These are phyloP conservation scores for Astrothelium subdiscretum DNA, from an alignment of 495 filamentous ascomycete genomes.

Conservation along the genomic window DNA sequence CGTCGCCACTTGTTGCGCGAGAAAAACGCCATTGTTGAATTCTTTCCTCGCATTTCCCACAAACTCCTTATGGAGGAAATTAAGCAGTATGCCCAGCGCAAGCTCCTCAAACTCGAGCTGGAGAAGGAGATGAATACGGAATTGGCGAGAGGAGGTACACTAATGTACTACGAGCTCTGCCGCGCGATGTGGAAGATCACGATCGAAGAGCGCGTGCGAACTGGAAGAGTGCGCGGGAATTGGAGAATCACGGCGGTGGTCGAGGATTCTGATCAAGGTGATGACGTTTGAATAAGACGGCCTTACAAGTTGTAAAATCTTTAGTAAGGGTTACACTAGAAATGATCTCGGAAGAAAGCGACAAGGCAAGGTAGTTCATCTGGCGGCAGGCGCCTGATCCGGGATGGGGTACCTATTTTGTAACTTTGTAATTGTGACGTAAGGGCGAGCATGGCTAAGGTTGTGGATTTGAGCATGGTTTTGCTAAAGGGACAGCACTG, in stretches of 20 bases:
- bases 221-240: not conserved
- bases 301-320: no score
- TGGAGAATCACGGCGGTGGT: not conserved
- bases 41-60: not conserved
- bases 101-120: not conserved
- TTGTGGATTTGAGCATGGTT: no score
- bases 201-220: not conserved
- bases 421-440: no score
- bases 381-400: no score
- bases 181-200: not conserved
- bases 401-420: no score
- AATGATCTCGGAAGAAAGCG: not conserved
- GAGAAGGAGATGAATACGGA: not conserved
- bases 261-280: not conserved
- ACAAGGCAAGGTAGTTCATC: not conserved
- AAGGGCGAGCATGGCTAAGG: no score
- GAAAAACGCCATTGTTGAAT: not conserved
- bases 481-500: no score
- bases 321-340: no score
- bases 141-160: not conserved
- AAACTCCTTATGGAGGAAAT: not conserved
- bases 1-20: not conserved
- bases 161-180: not conserved
- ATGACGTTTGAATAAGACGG: not conserved
- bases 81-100: not conserved